Evolutionary conservation across 805 yeast genomes (phyloP).

Genomic region (Danielia reshetovae): DNA sequence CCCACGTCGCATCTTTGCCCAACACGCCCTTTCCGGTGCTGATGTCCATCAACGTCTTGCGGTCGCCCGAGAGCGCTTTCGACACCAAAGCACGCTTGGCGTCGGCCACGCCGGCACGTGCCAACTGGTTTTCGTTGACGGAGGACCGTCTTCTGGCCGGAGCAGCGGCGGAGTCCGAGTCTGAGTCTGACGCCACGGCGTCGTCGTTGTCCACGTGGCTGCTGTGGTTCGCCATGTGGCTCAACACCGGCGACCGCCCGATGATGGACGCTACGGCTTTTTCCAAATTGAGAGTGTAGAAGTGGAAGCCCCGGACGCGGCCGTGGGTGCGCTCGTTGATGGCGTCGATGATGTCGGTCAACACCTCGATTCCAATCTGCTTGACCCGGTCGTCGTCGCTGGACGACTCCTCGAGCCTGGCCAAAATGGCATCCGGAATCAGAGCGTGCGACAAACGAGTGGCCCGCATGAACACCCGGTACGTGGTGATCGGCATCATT

Average conservation of each 20-base stretch:
- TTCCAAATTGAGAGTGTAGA: constrained; percentile 89
- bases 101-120: constrained; percentile 15
- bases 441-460: constrained; percentile 85
- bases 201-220: constrained; percentile 18
- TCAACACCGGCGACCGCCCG: constrained; percentile 52
- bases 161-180: constrained; percentile 28
- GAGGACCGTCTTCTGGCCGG: constrained; percentile 34
- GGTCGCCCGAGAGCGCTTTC: constrained; percentile 27
- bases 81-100: constrained; percentile 22
- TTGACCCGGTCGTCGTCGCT: constrained; percentile 76
- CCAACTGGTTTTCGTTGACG: constrained; percentile 39
- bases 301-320: constrained; percentile 79
- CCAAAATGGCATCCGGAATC: constrained; percentile 57
- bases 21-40: constrained; percentile 79
- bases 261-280: constrained; percentile 86
- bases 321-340: constrained; percentile 52
- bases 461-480: constrained; percentile 77
- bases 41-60: constrained; percentile 65
- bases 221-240: constrained; percentile 18
- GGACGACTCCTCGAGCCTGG: constrained; percentile 51
- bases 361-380: constrained; percentile 71
- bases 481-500: constrained; percentile 86
- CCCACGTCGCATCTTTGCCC: constrained; percentile 94
- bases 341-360: constrained; percentile 59
- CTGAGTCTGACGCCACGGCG: constrained; percentile 40